Percentiles rank a stretch among this genome's conserved stretches.
phyloP scores from a whole-genome alignment of 2,329 filamentous ascomycete species.

The Colletotrichum aenigma region DNA sequence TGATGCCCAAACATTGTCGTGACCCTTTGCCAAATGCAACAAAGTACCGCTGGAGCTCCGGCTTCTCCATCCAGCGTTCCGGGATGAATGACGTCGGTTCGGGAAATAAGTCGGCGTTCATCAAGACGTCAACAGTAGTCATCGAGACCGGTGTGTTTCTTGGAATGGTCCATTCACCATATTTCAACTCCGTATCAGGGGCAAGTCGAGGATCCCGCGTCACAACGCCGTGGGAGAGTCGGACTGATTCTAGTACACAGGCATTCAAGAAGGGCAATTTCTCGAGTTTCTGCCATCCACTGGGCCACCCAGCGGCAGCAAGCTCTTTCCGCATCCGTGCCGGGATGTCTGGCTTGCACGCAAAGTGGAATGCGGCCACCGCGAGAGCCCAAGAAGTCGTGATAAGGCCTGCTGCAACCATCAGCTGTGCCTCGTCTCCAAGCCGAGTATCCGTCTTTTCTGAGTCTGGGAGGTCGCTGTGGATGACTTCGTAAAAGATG shows the following conservation, averaged over 20 bases:
- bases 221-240: constrained; percentile 42
- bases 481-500: constrained; percentile 34
- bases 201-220: constrained; percentile 32
- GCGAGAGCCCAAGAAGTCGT: constrained; percentile 40
- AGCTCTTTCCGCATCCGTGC: constrained; percentile 38
- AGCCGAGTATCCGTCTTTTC: constrained; percentile 38
- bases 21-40: constrained; percentile 26
- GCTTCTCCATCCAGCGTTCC: constrained; percentile 26
- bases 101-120: constrained; percentile 26
- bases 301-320: neutral
- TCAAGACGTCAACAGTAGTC: constrained; percentile 33
- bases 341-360: constrained; percentile 33
- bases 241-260: constrained; percentile 40
- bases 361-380: constrained; percentile 38
- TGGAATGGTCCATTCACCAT: constrained; percentile 32
- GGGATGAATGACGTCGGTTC: constrained; percentile 26
- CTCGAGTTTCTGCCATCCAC: constrained; percentile 30
- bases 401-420: constrained; percentile 40
- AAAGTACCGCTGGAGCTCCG: constrained; percentile 23
- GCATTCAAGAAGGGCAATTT: constrained; percentile 42
- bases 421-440: constrained; percentile 32
- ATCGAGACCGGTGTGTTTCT: constrained; percentile 38
- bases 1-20: constrained; percentile 27
- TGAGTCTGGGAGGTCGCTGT: constrained; percentile 30
- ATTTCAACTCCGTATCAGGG: constrained; percentile 31